Evolutionary conservation across 805 yeast genomes (phyloP).

Genomic region (Starmerella bombicola): DNA sequence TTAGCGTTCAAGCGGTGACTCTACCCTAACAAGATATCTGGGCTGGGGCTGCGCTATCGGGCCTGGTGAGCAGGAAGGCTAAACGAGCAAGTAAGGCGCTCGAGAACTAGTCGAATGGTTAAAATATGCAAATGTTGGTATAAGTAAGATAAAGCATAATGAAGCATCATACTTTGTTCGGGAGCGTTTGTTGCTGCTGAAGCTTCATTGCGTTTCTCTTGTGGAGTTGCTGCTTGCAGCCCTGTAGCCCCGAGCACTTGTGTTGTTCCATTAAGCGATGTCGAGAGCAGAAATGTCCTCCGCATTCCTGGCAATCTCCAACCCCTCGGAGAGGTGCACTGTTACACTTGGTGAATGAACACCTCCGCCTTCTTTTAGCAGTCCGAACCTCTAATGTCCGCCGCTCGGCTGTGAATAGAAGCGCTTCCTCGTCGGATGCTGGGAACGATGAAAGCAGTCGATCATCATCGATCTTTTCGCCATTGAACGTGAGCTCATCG

Average conservation of each 20-base stretch:
- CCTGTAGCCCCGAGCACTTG: conserved; percentile 60
- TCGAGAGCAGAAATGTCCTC: conserved; percentile 73
- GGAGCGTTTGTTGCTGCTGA: conserved; percentile 73
- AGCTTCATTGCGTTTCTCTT: conserved; percentile 75
- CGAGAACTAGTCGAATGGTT: no score
- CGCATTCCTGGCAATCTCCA: conserved; percentile 77
- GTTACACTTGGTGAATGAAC: conserved; percentile 47
- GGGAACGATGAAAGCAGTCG: conserved; percentile 25
- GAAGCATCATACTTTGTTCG: conserved; percentile 43
- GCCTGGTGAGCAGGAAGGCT: no score
- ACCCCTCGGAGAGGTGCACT: conserved; percentile 51
- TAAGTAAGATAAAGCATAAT: background rate
- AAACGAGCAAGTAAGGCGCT: no score
- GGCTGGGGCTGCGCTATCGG: no score
- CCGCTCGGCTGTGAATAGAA: conserved; percentile 23
- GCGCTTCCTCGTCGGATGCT: conserved; percentile 24
- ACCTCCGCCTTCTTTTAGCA: conserved; percentile 34
- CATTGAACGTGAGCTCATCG: conserved; percentile 24
- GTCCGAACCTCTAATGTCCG: conserved; percentile 24
- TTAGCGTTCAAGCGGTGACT: no score
- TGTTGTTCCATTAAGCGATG: conserved; percentile 82
- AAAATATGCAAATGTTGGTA: background rate
- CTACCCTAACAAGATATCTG: no score
- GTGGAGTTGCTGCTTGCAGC: conserved; percentile 71
- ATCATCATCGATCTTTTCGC: conserved; percentile 26